phyloP scores from a whole-genome alignment of 106 monocot genomes.

The Dendrobium catenatum region DNA sequence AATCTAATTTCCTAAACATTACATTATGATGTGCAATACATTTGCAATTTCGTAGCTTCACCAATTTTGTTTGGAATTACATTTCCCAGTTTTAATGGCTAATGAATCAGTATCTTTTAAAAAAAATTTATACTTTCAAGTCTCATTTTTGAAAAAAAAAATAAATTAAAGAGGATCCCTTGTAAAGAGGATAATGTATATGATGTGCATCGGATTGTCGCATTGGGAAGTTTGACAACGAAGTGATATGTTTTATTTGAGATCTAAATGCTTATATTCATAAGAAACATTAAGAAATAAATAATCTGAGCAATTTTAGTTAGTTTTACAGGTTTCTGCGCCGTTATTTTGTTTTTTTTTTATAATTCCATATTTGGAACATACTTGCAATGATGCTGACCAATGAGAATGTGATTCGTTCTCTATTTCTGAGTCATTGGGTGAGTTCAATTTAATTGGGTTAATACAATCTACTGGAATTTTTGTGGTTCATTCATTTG shows the following conservation, averaged over 20 bases:
- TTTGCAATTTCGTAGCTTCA: background rate
- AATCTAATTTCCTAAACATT: background rate
- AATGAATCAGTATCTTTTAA: background rate
- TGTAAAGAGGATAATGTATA: background rate
- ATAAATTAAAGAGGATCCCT: background rate
- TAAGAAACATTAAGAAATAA: background rate
- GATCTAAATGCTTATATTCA: background rate
- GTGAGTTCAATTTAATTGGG: background rate
- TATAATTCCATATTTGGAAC: background rate
- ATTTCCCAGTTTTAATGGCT: background rate
- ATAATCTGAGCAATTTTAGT: background rate
- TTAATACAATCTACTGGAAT: background rate
- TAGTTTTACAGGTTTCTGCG: background rate
- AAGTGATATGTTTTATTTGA: background rate
- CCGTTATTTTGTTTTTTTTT: background rate
- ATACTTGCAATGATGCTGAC: background rate
- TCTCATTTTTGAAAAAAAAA: too few relatives aligned
- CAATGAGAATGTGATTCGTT: background rate
- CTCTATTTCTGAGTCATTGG: background rate
- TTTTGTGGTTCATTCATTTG: background rate
- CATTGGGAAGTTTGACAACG: background rate
- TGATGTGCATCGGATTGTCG: background rate
- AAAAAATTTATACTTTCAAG: background rate
- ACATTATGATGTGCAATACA: background rate
- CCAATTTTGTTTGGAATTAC: background rate